Base-by-base conservation (phyloP, 2,329 filamentous ascomycete species). In the Ceratocystiopsis minuta region DNA sequence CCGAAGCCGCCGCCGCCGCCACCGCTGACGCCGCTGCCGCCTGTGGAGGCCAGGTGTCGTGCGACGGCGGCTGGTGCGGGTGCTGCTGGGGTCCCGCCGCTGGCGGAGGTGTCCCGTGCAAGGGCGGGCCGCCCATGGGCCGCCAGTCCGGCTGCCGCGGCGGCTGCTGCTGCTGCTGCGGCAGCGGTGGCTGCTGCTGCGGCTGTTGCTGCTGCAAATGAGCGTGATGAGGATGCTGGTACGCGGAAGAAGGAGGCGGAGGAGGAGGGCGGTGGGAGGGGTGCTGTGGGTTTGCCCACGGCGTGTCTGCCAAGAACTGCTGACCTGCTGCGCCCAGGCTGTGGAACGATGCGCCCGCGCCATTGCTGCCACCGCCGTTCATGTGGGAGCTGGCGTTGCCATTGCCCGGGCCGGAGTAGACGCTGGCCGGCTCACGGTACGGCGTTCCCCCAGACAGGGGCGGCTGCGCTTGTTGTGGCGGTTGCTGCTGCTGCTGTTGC, bases 221-320 rank as follows among this genome's bases (percentile, higher is more conserved):
- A 28, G 24, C 5, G 24, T 6, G 24, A 28, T 72, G 69, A 34
- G 33, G 33, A 34, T 34, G 33, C 33, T 15, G 33, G 16, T 34
- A n/a, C 33, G 33, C 14, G 13, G 16, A 34, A 34, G 33, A 16
- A 34, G 33, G 33, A 34, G 33, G 33, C 5, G 13, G 33, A 34
- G 33, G n/a, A 34, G 33, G n/a, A 34, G 33, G 33, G 35, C 24
- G 24, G 54, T 84, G 78, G 11, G 75, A 70, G 7, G 80, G 77
- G 54, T 85, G 79, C 50, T 88, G 83, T 16, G 86, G 84, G 55
- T 93, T 93, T 33, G 86, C 85, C 87, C 87, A 95, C 1, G 86
- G 80, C 6, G 83, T 93, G 50, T 88, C 79, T 53, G 92, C 83
- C 43, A 93, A 70, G 51, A 90, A 93, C 48, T 88, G 80, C 57